A percentile compares a stretch with the other conserved stretches of the same genome.
phyloP scores from a whole-genome alignment of 108 stramenopile genomes.

The Thalassiosira profunda region DNA sequence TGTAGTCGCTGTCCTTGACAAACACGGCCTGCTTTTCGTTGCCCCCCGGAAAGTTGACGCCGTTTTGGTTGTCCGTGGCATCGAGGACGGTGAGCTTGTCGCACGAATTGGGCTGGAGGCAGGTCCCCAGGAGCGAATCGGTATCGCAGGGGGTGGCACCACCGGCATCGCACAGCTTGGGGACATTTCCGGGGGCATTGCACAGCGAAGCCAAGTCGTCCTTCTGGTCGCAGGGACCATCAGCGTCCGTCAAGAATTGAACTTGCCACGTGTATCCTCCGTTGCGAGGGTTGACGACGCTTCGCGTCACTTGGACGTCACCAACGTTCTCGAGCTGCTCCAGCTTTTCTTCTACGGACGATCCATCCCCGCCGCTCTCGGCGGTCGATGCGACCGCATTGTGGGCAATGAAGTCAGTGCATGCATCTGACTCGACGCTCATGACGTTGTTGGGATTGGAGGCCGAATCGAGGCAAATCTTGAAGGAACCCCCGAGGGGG shows the following conservation, averaged over 20 bases:
- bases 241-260: conserved; percentile 77
- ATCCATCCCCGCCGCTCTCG: conserved; percentile 76
- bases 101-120: conserved; percentile 49
- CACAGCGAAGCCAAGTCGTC: conserved; percentile 53
- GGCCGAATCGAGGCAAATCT: conserved; percentile 64
- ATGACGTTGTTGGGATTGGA: conserved; percentile 54
- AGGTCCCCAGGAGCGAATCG: conserved; percentile 36
- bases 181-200: conserved; percentile 86
- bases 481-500: conserved; percentile 81
- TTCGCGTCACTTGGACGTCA: conserved; percentile 76
- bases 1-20: conserved; percentile 57
- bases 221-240: conserved; percentile 75
- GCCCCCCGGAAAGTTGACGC: conserved; percentile 45
- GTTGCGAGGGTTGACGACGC: conserved; percentile 66
- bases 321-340: conserved; percentile 82
- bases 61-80: conserved; percentile 25
- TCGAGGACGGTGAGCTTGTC: conserved; percentile 51
- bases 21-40: conserved; percentile 50
- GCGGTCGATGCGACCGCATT: conserved; percentile 71
- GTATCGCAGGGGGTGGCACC: conserved; percentile 41
- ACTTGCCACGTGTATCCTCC: conserved; percentile 85
- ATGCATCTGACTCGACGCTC: conserved; percentile 46
- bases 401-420: conserved; percentile 75
- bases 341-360: conserved; percentile 83
- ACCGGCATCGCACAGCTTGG: conserved; percentile 48